phyloP scores from a whole-genome alignment of 495 filamentous ascomycete species.

The Neurospora sp. region DNA sequence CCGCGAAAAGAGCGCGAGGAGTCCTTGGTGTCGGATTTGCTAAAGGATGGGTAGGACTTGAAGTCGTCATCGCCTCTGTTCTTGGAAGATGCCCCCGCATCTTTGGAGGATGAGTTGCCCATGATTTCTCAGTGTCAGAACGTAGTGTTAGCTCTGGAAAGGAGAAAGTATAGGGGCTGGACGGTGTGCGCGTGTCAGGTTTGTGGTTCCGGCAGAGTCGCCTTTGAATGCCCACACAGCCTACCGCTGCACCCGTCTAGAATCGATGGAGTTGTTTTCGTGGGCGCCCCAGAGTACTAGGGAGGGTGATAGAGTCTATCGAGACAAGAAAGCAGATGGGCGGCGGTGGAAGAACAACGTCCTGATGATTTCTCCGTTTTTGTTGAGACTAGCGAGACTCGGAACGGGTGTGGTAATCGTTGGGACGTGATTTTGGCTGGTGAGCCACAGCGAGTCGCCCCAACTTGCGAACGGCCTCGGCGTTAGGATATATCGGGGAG shows the following conservation, averaged over 20 bases:
- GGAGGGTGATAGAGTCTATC: conserved; percentile 39
- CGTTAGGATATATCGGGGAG: conserved; percentile 8
- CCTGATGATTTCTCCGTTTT: conserved; percentile 35
- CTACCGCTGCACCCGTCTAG: conserved; percentile 33
- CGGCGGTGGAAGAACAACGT: conserved; percentile 32
- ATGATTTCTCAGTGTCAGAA: conserved; percentile 42
- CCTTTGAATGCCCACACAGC: conserved; percentile 32
- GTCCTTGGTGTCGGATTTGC: conserved; percentile 89
- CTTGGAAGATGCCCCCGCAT: conserved; percentile 38
- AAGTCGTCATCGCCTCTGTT: conserved; percentile 33
- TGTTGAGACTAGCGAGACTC: conserved; percentile 11
- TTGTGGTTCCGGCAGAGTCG: conserved; percentile 26
- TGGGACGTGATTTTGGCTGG: conserved; percentile 3
- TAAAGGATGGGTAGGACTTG: conserved; percentile 82
- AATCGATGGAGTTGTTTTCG: conserved; percentile 9
- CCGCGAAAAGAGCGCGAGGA: conserved; percentile 83
- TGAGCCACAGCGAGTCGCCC: not conserved
- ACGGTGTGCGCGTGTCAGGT: conserved; percentile 31
- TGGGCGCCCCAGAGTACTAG: conserved; percentile 21
- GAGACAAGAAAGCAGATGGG: conserved; percentile 34
- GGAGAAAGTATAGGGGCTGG: conserved; percentile 23
- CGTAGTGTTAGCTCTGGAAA: conserved; percentile 15
- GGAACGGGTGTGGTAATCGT: conserved; percentile 5
- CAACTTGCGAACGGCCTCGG: conserved; percentile 5
- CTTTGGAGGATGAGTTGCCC: conserved; percentile 90